A percentile compares a stretch with the other conserved stretches of the same genome.
Conservation (phyloP, 2,329 filamentous ascomycete genomes). For the Xylaria sp. region DNA sequence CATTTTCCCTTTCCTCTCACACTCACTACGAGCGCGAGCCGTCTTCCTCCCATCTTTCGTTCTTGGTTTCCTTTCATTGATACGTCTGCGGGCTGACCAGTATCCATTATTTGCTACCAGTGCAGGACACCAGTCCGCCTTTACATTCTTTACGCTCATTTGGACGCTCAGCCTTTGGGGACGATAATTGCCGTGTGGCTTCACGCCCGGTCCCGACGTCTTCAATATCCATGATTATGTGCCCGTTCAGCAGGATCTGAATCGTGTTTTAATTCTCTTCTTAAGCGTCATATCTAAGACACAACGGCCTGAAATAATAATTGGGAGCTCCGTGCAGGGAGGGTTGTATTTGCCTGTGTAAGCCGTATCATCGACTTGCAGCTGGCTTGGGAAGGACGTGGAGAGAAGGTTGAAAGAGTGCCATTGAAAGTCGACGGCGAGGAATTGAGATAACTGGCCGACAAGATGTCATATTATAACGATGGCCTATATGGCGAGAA, state of each 20-base stretch:
- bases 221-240: constrained; percentile 47
- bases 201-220: constrained; percentile 12
- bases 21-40: constrained; percentile 39
- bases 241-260: constrained; percentile 67
- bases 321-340: constrained; percentile 16
- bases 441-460: constrained; percentile 32
- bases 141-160: constrained; percentile 41
- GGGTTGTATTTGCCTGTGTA: constrained; percentile 37
- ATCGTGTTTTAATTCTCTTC: constrained; percentile 48
- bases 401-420: constrained; percentile 31
- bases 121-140: constrained; percentile 51
- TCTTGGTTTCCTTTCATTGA: constrained; percentile 45
- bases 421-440: constrained; percentile 33
- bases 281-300: constrained; percentile 37
- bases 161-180: constrained; percentile 22
- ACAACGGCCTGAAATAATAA: constrained; percentile 39
- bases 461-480: constrained; percentile 53
- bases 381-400: constrained; percentile 33
- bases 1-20: constrained; percentile 34
- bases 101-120: constrained; percentile 43
- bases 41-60: constrained; percentile 36
- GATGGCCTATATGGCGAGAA: constrained; percentile 53
- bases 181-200: constrained; percentile 19
- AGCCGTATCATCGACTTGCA: constrained; percentile 31
- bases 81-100: constrained; percentile 53